Conservation (phyloP, 2,329 filamentous ascomycete species). For the Cladosporium austrohemisphaericum region DNA sequence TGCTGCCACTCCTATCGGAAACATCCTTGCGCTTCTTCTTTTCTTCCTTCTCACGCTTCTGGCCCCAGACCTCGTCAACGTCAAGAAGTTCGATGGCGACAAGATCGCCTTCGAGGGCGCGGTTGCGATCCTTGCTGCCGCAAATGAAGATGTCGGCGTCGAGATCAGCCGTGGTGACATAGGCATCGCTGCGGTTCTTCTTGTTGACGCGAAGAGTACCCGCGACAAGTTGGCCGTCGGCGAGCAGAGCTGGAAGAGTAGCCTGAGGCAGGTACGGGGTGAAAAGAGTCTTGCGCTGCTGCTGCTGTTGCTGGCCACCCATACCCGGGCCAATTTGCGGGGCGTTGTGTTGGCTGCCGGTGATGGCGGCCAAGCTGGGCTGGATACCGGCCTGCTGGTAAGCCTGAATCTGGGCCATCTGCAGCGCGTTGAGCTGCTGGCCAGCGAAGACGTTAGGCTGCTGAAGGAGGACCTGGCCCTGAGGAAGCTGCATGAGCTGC, state of each 20-base stretch:
- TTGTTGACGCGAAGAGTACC: constrained; percentile 98
- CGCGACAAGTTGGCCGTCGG: constrained; percentile 89
- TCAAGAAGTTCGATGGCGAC: constrained; percentile 95
- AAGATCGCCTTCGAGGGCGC: constrained; percentile 90
- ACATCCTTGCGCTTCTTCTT: constrained; percentile 99
- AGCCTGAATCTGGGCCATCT: constrained; percentile 85
- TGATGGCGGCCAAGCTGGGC: constrained; percentile 32
- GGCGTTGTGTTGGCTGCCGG: constrained; percentile 42
- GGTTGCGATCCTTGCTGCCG: constrained; percentile 97
- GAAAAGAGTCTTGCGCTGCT: constrained; percentile 96
- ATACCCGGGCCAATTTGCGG: constrained; percentile 47
- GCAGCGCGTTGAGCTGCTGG: constrained; percentile 84
- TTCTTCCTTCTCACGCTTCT: constrained; percentile 99
- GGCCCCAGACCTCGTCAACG: constrained; percentile 96
- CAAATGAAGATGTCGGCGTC: constrained; percentile 99
- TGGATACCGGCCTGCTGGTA: constrained; percentile 84
- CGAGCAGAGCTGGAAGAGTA: constrained; percentile 82
- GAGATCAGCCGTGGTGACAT: constrained; percentile 89
- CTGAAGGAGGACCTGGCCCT: constrained; percentile 78
- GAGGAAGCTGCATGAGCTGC: constrained; percentile 79
- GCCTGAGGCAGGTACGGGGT: constrained; percentile 96
- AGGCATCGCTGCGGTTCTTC: constrained; percentile 98
- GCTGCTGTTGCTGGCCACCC: constrained; percentile 71
- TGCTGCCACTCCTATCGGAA: constrained; percentile 78
- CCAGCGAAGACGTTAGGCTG: constrained; percentile 73